phyloP scores from a whole-genome alignment of 2,329 filamentous ascomycete genomes.

The Thermothelomyces thermophilus region DNA sequence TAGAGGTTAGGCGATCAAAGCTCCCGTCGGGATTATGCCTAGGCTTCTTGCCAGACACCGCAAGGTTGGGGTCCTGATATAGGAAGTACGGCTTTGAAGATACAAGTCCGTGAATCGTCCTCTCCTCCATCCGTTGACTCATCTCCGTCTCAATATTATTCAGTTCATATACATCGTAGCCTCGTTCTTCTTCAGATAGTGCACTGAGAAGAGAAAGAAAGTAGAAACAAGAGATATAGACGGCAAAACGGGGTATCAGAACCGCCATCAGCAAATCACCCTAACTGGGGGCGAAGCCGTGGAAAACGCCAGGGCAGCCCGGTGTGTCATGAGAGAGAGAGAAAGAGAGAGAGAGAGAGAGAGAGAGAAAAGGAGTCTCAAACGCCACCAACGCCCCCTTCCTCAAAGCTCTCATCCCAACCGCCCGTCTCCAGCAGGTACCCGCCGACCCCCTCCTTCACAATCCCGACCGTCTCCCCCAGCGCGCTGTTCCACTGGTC shows the following conservation, averaged over 20 bases:
- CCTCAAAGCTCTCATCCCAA: constrained; percentile 73
- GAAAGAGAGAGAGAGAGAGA: neutral
- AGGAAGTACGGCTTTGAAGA: neutral
- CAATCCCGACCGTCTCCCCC: constrained; percentile 65
- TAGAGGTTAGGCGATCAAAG: too few relatives aligned
- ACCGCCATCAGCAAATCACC: neutral
- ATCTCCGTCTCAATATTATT: neutral
- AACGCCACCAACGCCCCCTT: constrained; percentile 44
- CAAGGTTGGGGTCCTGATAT: too few relatives aligned
- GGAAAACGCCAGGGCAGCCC: neutral
- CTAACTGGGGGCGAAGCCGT: neutral
- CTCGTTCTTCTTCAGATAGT: neutral
- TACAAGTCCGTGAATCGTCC: neutral
- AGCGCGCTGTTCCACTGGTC: constrained; percentile 85
- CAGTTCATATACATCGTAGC: constrained; percentile 3
- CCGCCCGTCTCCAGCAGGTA: constrained; percentile 74
- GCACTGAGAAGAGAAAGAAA: neutral
- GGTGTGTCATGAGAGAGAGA: neutral
- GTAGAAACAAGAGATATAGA: too few relatives aligned
- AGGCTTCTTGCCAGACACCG: too few relatives aligned
- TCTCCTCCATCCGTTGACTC: neutral
- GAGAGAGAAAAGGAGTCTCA: constrained; percentile 24
- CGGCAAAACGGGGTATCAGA: constrained; percentile 22
- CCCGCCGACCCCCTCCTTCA: constrained; percentile 66
- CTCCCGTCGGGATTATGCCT: too few relatives aligned